These are phyloP conservation scores for Metschnikowia hibisci DNA, from an alignment of 805 yeast genomes.

Conservation along the genomic window DNA sequence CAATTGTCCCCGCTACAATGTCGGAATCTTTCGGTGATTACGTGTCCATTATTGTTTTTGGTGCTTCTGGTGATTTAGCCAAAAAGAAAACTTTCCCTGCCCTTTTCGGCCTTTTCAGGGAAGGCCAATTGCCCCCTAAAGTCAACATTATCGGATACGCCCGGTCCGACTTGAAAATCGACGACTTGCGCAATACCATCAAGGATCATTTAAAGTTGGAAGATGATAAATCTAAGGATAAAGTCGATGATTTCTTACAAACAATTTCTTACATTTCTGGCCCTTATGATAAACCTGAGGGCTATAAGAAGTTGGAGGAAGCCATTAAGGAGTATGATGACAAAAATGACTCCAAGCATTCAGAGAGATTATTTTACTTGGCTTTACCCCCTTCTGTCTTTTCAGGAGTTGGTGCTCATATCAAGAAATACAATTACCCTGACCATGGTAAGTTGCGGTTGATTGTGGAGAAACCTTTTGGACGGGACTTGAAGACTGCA, in stretches of 20 bases:
- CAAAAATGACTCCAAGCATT: slow-evolving; percentile 38
- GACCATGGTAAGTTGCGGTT: slow-evolving; percentile 65
- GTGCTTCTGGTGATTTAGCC: slow-evolving; percentile 94
- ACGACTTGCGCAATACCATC: slow-evolving; percentile 66
- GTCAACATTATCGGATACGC: slow-evolving; percentile 89
- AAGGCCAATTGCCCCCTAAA: slow-evolving; percentile 69
- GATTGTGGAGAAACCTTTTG: slow-evolving; percentile 96
- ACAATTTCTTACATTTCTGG: slow-evolving; percentile 71
- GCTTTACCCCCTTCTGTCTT: slow-evolving; percentile 96
- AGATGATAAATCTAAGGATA: slow-evolving; percentile 38
- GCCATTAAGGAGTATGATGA: slow-evolving; percentile 59
- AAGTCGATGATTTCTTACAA: slow-evolving; percentile 60
- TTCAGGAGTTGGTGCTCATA: slow-evolving; percentile 67
- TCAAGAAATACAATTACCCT: slow-evolving; percentile 62
- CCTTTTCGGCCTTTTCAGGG: slow-evolving; percentile 57
- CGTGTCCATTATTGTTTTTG: slow-evolving; percentile 77
- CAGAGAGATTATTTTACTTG: slow-evolving; percentile 84
- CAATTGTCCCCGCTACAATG: slow-evolving; percentile 15
- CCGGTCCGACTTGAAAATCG: slow-evolving; percentile 66
- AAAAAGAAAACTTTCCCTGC: slow-evolving; percentile 95
- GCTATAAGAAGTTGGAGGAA: slow-evolving; percentile 56
- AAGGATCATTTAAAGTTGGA: slow-evolving; percentile 54
- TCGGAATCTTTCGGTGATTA: slow-evolving; percentile 53
- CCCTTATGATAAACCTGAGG: slow-evolving; percentile 74
- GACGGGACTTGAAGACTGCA: slow-evolving; percentile 80